Conservation (phyloP, 2,329 filamentous ascomycete species). For the Calonectria crousiana region DNA sequence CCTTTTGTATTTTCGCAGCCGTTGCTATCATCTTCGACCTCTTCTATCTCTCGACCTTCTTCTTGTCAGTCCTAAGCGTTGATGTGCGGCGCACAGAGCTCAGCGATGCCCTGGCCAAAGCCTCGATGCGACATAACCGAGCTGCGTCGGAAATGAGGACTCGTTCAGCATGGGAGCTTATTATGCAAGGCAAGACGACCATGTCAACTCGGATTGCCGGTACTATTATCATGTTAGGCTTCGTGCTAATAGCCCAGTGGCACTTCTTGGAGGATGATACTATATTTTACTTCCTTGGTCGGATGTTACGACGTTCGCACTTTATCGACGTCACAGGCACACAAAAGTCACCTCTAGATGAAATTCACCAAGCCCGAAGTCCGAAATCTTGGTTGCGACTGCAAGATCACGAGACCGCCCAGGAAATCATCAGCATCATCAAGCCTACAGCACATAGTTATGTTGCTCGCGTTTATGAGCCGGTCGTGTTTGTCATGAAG, state of each 20-base stretch:
- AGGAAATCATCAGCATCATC: slow-evolving; percentile 80
- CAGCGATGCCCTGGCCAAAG: slow-evolving; percentile 75
- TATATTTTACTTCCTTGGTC: slow-evolving; percentile 47
- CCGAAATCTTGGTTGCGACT: slow-evolving; percentile 81
- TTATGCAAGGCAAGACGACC: slow-evolving; percentile 74
- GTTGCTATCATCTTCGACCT: slow-evolving; percentile 83
- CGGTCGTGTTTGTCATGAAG: slow-evolving; percentile 78
- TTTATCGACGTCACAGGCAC: slow-evolving; percentile 41
- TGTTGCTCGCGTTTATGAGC: slow-evolving; percentile 80
- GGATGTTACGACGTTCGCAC: slow-evolving; percentile 37
- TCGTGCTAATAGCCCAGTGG: slow-evolving; percentile 80
- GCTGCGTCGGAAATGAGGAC: slow-evolving; percentile 38
- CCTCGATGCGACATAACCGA: slow-evolving; percentile 57
- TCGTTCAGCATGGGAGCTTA: slow-evolving; percentile 65
- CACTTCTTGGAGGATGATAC: slow-evolving; percentile 78
- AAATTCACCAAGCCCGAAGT: slow-evolving; percentile 80
- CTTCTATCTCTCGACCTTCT: slow-evolving; percentile 84
- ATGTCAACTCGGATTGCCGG: slow-evolving; percentile 81
- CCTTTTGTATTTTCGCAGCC: slow-evolving; percentile 81
- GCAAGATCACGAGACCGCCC: slow-evolving; percentile 83
- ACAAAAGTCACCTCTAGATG: slow-evolving; percentile 58
- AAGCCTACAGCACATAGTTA: slow-evolving; percentile 80
- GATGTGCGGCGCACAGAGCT: slow-evolving; percentile 83
- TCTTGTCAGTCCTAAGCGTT: slow-evolving; percentile 82
- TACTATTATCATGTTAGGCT: slow-evolving; percentile 78